Conservation (phyloP, 1,139 yeast species). For the Kurtzmaniella quercitrusa region DNA sequence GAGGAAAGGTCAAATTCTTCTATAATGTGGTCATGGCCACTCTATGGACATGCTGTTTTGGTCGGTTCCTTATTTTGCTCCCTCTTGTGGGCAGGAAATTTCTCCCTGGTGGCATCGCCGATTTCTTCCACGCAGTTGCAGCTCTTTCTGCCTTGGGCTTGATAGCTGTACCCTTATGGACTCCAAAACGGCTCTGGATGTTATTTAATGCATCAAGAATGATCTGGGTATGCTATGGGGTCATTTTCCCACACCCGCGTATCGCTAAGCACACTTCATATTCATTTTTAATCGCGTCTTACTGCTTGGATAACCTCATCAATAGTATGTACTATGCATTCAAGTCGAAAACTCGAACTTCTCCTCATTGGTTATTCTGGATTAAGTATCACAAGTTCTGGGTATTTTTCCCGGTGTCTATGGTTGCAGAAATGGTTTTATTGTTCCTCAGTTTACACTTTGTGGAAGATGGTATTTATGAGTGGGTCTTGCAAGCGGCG, state of each 20-base stretch:
- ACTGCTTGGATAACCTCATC: conserved; percentile 41
- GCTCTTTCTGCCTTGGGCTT: conserved; percentile 29
- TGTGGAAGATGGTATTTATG: conserved; percentile 31
- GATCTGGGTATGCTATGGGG: conserved; percentile 43
- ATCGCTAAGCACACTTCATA: conserved; percentile 48
- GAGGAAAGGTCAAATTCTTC: conserved; percentile 31
- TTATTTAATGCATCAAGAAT: conserved; percentile 28
- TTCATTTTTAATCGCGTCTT: conserved; percentile 43
- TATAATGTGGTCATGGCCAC: conserved; percentile 36
- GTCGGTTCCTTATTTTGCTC: conserved; percentile 47
- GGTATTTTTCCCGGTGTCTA: conserved; percentile 42
- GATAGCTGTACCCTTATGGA: conserved; percentile 20
- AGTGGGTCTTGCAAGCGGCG: conserved; percentile 21
- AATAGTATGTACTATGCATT: conserved; percentile 48
- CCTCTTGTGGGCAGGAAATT: conserved; percentile 62
- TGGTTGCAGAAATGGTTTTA: conserved; percentile 50
- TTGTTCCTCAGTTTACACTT: conserved; percentile 48
- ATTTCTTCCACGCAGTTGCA: conserved; percentile 50
- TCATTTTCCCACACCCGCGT: conserved; percentile 45
- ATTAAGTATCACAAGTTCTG: conserved; percentile 39
- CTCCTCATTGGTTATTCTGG: conserved; percentile 33
- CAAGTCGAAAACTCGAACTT: conserved; percentile 34
- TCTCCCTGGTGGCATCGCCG: conserved; percentile 68
- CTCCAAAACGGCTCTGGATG: conserved; percentile 22
- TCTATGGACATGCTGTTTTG: conserved; percentile 50